These are phyloP conservation scores for Carex arenaria DNA, from an alignment of 202 grass and related monocot genomes.

Conservation along the genomic window DNA sequence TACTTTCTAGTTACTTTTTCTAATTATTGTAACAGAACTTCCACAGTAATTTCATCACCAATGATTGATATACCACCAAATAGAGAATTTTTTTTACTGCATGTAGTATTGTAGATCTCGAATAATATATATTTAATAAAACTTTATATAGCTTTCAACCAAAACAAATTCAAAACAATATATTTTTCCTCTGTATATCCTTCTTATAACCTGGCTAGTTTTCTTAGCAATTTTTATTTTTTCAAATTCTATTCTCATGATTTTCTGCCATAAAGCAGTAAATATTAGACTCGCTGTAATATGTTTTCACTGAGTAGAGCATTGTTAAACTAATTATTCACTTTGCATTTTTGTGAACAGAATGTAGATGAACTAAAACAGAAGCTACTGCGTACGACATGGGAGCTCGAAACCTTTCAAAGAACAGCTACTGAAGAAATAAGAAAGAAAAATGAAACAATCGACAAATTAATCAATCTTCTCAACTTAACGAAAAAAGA, in stretches of 20 bases:
- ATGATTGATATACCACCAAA: constrained; percentile 9
- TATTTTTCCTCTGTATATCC: neutral
- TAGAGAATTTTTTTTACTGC: neutral
- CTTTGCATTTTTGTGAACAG: constrained; percentile 18
- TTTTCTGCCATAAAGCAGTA: neutral
- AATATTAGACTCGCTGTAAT: neutral
- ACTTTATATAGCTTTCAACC: neutral
- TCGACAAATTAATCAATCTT: constrained; percentile 17
- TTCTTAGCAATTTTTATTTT: too few relatives aligned
- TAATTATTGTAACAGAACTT: constrained; percentile 6
- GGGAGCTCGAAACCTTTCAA: constrained; percentile 27
- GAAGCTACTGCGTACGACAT: constrained; percentile 8
- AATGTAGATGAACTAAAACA: constrained; percentile 30
- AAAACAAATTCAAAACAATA: neutral
- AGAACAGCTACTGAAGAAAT: constrained; percentile 15
- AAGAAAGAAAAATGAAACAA: constrained; percentile 24
- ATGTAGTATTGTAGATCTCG: neutral
- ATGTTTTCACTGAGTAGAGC: neutral
- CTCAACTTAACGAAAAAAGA: constrained; percentile 21
- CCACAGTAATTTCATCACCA: neutral
- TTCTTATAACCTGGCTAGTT: neutral
- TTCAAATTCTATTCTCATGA: neutral
- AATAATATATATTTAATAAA: neutral
- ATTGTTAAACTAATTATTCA: neutral
- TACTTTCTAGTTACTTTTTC: neutral